Evolutionary conservation across 139 green algal genomes (phyloP).

Genomic region (Tetraselmis chui): DNA sequence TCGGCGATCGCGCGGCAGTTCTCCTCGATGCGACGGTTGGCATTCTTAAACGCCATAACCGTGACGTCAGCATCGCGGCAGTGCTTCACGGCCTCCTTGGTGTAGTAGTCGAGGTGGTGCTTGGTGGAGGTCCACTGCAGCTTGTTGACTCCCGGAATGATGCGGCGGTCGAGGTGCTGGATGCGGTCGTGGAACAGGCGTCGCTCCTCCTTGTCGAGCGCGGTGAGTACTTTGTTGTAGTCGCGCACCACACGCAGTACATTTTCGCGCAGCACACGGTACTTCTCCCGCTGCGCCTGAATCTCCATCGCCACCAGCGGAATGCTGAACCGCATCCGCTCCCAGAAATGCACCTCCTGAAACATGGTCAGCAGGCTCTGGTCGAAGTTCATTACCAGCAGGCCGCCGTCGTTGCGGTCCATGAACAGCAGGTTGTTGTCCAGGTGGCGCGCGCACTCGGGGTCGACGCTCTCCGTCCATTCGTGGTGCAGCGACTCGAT

Average conservation of each 20-base stretch:
- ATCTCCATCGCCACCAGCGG: slow-evolving; percentile 81
- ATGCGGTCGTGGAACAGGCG: slow-evolving; percentile 78
- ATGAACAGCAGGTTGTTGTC: slow-evolving; percentile 51
- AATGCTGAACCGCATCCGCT: slow-evolving; percentile 71
- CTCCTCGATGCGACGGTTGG: slow-evolving; percentile 42
- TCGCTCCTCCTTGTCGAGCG: slow-evolving; percentile 66
- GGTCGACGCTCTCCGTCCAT: slow-evolving; percentile 67
- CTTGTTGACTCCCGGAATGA: slow-evolving; percentile 75
- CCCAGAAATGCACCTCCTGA: slow-evolving; percentile 71
- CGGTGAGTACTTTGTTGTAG: slow-evolving; percentile 62
- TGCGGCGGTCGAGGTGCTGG: slow-evolving; percentile 70
- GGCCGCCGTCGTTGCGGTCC: slow-evolving; percentile 29
- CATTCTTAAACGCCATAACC: slow-evolving; percentile 67
- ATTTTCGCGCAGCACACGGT: slow-evolving; percentile 60
- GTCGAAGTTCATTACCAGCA: slow-evolving; percentile 77
- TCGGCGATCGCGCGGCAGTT: slow-evolving; percentile 53
- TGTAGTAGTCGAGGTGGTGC: slow-evolving; percentile 70
- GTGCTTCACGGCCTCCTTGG: slow-evolving; percentile 53
- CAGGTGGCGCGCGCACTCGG: slow-evolving; percentile 48
- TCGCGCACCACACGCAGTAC: slow-evolving; percentile 36
- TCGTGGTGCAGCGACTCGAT: slow-evolving; percentile 69
- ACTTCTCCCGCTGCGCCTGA: slow-evolving; percentile 74
- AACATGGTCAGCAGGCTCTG: slow-evolving; percentile 59
- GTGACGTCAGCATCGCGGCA: slow-evolving; percentile 60
- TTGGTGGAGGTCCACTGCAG: slow-evolving; percentile 63